Percentiles rank a stretch among this genome's conserved stretches.
Conservation (phyloP, 768 basidiomycete genomes). For the Phaffia tasmanica region DNA sequence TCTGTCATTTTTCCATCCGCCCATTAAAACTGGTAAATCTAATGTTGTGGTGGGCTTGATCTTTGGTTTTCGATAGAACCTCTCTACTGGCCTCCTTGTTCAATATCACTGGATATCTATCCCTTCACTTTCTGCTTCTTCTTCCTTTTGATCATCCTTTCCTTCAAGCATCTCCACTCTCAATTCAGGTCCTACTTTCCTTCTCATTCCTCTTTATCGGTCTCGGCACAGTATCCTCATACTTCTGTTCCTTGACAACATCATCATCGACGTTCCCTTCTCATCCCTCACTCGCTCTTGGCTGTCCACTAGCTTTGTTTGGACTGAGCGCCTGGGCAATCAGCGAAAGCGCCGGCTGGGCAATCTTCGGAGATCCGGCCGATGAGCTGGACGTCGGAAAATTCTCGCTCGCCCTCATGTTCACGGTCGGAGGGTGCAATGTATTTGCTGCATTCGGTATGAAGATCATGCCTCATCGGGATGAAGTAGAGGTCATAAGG, state of each 20-base stretch:
- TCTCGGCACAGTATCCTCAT: conserved; percentile 12
- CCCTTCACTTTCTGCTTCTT: conserved; percentile 8
- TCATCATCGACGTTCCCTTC: conserved; percentile 22
- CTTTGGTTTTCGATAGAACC: background rate
- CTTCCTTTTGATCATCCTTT: background rate
- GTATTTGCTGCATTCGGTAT: background rate
- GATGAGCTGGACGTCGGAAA: conserved; percentile 18
- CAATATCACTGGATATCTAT: conserved; percentile 11
- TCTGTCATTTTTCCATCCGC: no score
- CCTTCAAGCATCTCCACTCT: conserved; percentile 1
- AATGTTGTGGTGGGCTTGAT: background rate
- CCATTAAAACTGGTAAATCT: no score
- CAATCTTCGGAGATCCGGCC: background rate
- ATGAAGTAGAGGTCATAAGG: background rate
- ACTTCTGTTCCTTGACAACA: conserved; percentile 21
- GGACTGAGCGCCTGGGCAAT: conserved; percentile 17
- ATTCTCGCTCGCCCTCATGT: conserved; percentile 3
- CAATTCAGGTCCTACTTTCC: conserved; percentile 10
- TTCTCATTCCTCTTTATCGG: conserved; percentile 13
- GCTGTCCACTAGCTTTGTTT: conserved; percentile 20
- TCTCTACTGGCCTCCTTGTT: conserved; percentile 6
- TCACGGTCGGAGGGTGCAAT: conserved; percentile 9
- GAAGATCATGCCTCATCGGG: conserved; percentile 18
- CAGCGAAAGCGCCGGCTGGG: background rate
- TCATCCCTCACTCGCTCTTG: conserved; percentile 20